phyloP scores from a whole-genome alignment of 1,139 yeast species.

The Scheffersomyces titani region DNA sequence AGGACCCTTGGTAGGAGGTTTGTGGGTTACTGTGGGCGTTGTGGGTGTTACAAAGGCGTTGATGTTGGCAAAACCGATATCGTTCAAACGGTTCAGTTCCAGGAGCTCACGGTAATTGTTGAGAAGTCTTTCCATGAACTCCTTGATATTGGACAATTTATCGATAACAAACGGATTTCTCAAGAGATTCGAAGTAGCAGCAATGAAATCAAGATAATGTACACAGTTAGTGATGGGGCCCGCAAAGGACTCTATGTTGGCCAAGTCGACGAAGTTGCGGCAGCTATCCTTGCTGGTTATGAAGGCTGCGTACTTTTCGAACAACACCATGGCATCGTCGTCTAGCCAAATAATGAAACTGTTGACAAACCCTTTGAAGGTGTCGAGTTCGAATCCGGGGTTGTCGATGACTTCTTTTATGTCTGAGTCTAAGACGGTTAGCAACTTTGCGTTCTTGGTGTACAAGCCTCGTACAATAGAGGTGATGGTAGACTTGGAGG shows the following conservation, averaged over 20 bases:
- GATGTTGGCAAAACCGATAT: conserved; percentile 38
- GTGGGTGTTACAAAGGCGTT: conserved; percentile 25
- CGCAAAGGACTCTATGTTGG: conserved; percentile 19
- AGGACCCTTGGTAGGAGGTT: conserved; percentile 4
- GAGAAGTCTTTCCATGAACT: conserved; percentile 21
- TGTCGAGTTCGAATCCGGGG: conserved; percentile 20
- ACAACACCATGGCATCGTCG: conserved; percentile 31
- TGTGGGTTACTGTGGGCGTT: conserved; percentile 3
- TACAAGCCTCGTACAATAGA: conserved; percentile 43
- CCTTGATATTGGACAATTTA: conserved; percentile 22
- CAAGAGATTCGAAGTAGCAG: conserved; percentile 17
- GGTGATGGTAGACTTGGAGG: conserved; percentile 27
- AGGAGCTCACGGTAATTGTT: conserved; percentile 16
- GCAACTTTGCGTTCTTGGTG: conserved; percentile 39
- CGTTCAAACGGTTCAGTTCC: conserved; percentile 25
- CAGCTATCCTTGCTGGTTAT: conserved; percentile 6
- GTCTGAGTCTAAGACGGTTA: conserved; percentile 22
- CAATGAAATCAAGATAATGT: conserved; percentile 34
- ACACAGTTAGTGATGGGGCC: conserved; percentile 36
- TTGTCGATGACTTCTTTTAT: conserved; percentile 11
- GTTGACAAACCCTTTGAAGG: conserved; percentile 38
- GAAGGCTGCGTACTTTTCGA: conserved; percentile 28
- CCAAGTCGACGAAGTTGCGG: conserved; percentile 14
- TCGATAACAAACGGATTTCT: conserved; percentile 46
- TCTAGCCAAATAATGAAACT: conserved; percentile 45